Evolutionary conservation across 768 basidiomycete species (phyloP).

Genomic region (Leucocoprinus birnbaumii): DNA sequence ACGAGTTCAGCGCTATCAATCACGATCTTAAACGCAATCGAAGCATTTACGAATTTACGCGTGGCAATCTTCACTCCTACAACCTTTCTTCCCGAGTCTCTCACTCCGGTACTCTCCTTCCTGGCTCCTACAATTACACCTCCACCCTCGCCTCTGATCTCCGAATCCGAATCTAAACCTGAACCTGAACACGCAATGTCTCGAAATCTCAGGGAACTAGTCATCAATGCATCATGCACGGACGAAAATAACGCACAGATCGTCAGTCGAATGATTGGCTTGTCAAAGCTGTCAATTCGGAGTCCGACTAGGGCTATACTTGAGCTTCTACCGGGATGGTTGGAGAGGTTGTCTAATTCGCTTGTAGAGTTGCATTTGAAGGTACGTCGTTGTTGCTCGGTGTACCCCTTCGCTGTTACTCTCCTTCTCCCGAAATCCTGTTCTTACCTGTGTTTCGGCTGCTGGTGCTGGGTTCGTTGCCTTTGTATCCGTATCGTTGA

Average conservation of each 20-base stretch:
- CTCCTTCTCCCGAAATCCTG: not conserved
- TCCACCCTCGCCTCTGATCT: no score
- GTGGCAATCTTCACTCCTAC: constrained; percentile 26
- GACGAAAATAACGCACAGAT: constrained; percentile 24
- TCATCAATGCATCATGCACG: constrained; percentile 30
- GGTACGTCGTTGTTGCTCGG: constrained; percentile 24
- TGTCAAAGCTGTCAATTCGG: constrained; percentile 23
- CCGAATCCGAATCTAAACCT: no score
- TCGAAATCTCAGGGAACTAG: constrained; percentile 20
- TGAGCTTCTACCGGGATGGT: constrained; percentile 42
- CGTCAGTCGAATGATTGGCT: constrained; percentile 20
- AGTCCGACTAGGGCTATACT: constrained; percentile 40
- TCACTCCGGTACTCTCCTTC: constrained; percentile 22
- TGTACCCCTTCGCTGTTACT: not conserved
- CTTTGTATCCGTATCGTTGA: no score
- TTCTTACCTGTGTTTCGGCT: no score
- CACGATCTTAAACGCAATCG: constrained; percentile 23
- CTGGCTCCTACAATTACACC: no score
- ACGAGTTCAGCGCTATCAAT: constrained; percentile 18
- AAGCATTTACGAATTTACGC: constrained; percentile 27
- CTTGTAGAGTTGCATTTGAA: constrained; percentile 39
- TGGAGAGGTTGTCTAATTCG: constrained; percentile 28
- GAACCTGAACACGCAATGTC: not conserved
- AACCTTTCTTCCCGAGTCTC: constrained; percentile 24
- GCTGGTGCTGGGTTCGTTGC: no score